Evolutionary conservation across 2,329 filamentous ascomycete species (phyloP).

Genomic region (Eutypella sp.): DNA sequence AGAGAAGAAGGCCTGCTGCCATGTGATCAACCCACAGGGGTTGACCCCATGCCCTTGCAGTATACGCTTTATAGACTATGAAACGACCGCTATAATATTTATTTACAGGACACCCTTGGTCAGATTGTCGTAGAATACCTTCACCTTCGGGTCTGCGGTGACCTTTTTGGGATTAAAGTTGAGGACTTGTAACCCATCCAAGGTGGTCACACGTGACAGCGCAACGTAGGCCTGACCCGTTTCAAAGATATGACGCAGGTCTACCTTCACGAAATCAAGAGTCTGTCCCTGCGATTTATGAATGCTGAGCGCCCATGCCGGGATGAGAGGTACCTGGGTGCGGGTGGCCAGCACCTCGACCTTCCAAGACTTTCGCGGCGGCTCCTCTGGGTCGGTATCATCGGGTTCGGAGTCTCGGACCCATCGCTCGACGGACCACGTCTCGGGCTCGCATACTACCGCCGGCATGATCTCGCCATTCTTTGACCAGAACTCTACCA

Average conservation of each 20-base stretch:
- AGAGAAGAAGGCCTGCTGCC: conserved; percentile 11
- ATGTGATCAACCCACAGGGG: too few species aligned
- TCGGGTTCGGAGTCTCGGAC: neutral
- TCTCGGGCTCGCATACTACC: neutral
- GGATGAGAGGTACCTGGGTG: conserved; percentile 51
- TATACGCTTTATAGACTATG: too few species aligned
- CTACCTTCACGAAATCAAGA: conserved; percentile 47
- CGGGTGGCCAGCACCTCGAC: conserved; percentile 16
- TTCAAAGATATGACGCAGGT: conserved; percentile 45
- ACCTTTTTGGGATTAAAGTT: neutral
- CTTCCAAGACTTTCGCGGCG: neutral
- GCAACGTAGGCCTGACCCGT: conserved; percentile 56
- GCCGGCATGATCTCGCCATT: neutral
- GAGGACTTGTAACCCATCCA: conserved; percentile 36
- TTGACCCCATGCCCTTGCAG: too few species aligned
- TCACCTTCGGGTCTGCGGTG: neutral
- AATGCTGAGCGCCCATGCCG: conserved; percentile 55
- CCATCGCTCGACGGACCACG: neutral
- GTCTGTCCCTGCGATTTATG: conserved; percentile 58
- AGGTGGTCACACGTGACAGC: conserved; percentile 43
- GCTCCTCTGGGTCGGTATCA: too few species aligned
- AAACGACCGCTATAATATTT: too few species aligned
- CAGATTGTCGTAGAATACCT: neutral
- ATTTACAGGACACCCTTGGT: too few species aligned
- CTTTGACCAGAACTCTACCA: neutral